Evolutionary conservation across 148 eudicot species (phyloP).

Genomic region (Nepenthes gracilis): DNA sequence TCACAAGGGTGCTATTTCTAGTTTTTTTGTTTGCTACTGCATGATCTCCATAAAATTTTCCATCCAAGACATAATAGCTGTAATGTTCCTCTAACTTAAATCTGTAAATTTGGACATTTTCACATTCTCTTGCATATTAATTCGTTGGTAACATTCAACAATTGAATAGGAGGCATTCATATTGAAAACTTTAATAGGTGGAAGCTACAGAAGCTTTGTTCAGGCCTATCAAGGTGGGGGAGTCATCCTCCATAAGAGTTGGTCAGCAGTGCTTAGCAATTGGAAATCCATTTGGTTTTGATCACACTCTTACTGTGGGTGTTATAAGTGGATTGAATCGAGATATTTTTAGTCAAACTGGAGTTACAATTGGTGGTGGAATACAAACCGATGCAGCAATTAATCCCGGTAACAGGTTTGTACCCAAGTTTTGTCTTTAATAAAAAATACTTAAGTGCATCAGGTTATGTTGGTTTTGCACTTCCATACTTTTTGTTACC

Average conservation of each 20-base stretch:
- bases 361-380: conserved; percentile 95
- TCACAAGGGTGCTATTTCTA: too few species aligned
- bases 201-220: conserved; percentile 76
- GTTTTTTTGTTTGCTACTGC: too few species aligned
- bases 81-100: too few species aligned
- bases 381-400: conserved; percentile 99
- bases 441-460: too few species aligned
- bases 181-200: conserved; percentile 30
- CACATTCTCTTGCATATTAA: too few species aligned
- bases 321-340: conserved; percentile 92
- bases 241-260: conserved; percentile 71
- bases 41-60: too few species aligned
- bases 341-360: conserved; percentile 91
- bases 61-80: too few species aligned
- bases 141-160: too few species aligned
- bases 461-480: neutral
- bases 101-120: too few species aligned
- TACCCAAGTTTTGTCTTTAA: neutral
- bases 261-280: conserved; percentile 98
- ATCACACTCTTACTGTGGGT: conserved; percentile 97
- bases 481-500: too few species aligned
- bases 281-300: conserved; percentile 99
- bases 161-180: neutral
- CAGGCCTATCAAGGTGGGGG: conserved; percentile 76
- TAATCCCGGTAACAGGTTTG: conserved; percentile 96